phyloP scores from a whole-genome alignment of 2,329 filamentous ascomycete genomes.

The Akanthomyces muscarius region DNA sequence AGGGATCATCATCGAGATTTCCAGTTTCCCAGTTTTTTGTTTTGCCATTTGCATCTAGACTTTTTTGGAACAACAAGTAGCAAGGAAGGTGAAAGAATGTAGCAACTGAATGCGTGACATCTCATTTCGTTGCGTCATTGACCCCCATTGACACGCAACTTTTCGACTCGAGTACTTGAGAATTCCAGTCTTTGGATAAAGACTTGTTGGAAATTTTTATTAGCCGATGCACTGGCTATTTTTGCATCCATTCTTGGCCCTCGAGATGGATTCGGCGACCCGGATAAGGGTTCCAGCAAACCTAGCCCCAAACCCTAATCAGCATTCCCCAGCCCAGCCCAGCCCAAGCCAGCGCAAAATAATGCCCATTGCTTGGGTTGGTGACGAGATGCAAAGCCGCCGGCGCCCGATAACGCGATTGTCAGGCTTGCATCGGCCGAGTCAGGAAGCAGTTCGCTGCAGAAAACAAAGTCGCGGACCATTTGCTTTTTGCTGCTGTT shows the following conservation, averaged over 20 bases:
- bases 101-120: not conserved
- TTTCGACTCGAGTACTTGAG: not conserved
- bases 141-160: not conserved
- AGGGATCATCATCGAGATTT: no score
- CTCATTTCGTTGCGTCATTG: not conserved
- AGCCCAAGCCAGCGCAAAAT: not conserved
- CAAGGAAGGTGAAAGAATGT: no score
- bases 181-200: not conserved
- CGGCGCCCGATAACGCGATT: constrained; percentile 3
- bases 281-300: constrained; percentile 9
- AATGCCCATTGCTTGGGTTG: not conserved
- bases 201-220: not conserved
- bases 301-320: constrained; percentile 17
- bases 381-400: not conserved
- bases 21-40: no score
- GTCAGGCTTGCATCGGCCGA: not conserved
- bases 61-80: no score
- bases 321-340: not conserved
- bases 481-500: not conserved
- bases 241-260: not conserved
- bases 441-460: not conserved
- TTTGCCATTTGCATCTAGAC: no score
- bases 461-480: not conserved
- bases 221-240: not conserved
- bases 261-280: no score